Evolutionary conservation across 345 rosid species (phyloP), one percentile per base, ranked within the genome.

Genomic region (Euphorbia lathyris): DNA sequence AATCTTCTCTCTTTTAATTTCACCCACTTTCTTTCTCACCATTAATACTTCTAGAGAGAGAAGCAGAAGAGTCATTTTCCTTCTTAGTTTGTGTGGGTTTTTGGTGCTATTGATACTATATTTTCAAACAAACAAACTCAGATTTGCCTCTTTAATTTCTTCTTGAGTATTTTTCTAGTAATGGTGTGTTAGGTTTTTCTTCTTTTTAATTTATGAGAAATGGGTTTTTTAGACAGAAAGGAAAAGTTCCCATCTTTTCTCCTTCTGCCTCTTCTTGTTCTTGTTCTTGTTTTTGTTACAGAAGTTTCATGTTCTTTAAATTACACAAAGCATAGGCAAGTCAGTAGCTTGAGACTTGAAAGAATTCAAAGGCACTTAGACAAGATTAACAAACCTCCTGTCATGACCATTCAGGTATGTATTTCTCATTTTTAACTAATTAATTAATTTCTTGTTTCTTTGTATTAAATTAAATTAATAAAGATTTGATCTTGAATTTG

Each of bases 291-390:
- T 7, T 27, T 63, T 13, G 1, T 69, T 17, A 36, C 40, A 25
- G 8, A 55, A 70, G 86, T 71, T 74, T 84, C 78, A 63, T 82
- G 81, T 65, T 84, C 80, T 36, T 71, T 79, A 67, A 85, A 93
- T 70, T 69, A 80, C 83, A 83, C 90, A 0, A 84, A 68, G 40
- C 77, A 65, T 20, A 90, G 83, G 67, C 84, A 82, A 84, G 91
- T 92, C 7, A 88, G 96, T 61, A 75, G 85, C 71, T 74, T 88
- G 82, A 92, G 99, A 73, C 82, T 92, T 65, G 80, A 75, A 48
- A 87, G 99, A 63, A 77, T 77, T 59, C 74, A 73, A 0, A 63
- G 72, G 71, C 81, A 73, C 34, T 52, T 77, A 67, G 70, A 65
- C 23, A 73, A 58, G 74, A 65, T 77, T 51, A 77, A 73, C 74